Conservation (phyloP, 805 yeast species). For the Candida loeiensis region DNA sequence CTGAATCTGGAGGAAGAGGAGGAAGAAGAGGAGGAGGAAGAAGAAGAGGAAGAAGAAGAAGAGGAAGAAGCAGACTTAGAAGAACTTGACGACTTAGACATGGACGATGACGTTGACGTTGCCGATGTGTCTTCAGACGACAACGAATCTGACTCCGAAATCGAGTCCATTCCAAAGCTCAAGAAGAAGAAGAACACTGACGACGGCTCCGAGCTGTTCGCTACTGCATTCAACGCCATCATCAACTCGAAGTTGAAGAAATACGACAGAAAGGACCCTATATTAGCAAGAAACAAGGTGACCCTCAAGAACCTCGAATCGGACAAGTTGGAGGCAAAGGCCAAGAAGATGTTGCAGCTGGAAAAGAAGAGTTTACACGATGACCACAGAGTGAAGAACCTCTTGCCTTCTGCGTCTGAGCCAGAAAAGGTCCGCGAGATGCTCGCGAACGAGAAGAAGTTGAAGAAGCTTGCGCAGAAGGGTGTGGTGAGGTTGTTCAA, state of each 20-base stretch:
- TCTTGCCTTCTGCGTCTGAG: conserved; percentile 60
- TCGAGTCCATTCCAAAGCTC: conserved; percentile 40
- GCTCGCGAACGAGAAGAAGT: conserved; percentile 62
- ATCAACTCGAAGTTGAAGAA: conserved; percentile 84
- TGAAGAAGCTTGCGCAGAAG: conserved; percentile 79
- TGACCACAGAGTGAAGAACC: conserved; percentile 60
- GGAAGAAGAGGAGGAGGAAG: conserved; percentile 7
- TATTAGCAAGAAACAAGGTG: conserved; percentile 77
- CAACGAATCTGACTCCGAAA: conserved; percentile 22
- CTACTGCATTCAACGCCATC: conserved; percentile 79
- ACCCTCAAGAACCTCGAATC: conserved; percentile 70
- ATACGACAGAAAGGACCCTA: conserved; percentile 84
- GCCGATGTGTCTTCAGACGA: conserved; percentile 10
- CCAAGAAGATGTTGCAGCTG: conserved; percentile 60
- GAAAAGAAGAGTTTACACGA: conserved; percentile 72
- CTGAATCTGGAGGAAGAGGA: conserved; percentile 4
- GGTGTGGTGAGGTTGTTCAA: conserved; percentile 86
- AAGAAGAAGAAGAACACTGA: conserved; percentile 55
- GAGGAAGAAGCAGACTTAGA: conserved; percentile 12
- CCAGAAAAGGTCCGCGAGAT: conserved; percentile 53
- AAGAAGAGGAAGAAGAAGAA: conserved; percentile 4
- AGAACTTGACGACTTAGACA: conserved; percentile 14
- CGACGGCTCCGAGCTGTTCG: conserved; percentile 75
- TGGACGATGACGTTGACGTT: conserved; percentile 16
- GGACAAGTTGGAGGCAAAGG: conserved; percentile 80